phyloP scores from a whole-genome alignment of 768 basidiomycete genomes.

The Tylopilus rubrobrunneus region DNA sequence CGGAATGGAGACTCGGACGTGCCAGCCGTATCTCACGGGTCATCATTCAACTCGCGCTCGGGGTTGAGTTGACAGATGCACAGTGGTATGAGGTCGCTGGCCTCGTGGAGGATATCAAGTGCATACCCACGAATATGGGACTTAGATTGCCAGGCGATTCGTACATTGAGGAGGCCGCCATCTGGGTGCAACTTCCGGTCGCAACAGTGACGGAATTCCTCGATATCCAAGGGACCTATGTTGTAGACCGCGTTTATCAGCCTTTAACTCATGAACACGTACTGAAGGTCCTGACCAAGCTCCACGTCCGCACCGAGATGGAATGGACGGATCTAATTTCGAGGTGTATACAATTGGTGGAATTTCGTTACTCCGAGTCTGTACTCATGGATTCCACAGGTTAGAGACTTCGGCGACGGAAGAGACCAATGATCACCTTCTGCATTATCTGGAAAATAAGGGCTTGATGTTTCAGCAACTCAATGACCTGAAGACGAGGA shows the following conservation, averaged over 20 bases:
- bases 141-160: constrained; percentile 63
- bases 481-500: neutral
- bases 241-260: neutral
- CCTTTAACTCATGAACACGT: neutral
- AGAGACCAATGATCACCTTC: constrained; percentile 12
- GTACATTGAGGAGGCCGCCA: constrained; percentile 81
- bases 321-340: constrained; percentile 6
- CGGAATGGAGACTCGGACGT: constrained; percentile 22
- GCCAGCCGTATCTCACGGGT: constrained; percentile 60
- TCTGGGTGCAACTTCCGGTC: constrained; percentile 43
- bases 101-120: constrained; percentile 48
- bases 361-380: constrained; percentile 32
- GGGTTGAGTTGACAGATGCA: constrained; percentile 45
- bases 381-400: neutral
- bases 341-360: constrained; percentile 39
- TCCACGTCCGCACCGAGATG: constrained; percentile 36
- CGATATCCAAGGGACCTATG: neutral
- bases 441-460: constrained; percentile 56
- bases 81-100: constrained; percentile 55
- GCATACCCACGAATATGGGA: constrained; percentile 74
- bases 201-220: constrained; percentile 1
- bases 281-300: neutral
- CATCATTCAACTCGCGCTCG: constrained; percentile 70
- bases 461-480: neutral
- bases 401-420: constrained; percentile 7